A percentile compares a stretch with the other conserved stretches of the same genome.
Evolutionary conservation across 331 rosid species (phyloP).

Genomic region (Quercus phellos): DNA sequence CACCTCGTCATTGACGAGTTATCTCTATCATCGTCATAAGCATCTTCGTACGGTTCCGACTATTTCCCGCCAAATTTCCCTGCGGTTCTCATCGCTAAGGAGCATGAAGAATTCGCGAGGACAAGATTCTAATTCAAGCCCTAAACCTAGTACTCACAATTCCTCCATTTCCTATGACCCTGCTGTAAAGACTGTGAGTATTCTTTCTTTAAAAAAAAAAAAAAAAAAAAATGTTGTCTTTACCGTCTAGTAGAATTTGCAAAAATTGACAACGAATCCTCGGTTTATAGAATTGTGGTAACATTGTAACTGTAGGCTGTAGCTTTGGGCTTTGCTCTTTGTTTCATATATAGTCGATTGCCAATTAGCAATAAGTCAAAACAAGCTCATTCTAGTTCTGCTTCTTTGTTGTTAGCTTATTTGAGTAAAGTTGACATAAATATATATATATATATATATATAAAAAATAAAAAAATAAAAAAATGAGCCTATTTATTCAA

Average conservation of each 20-base stretch:
- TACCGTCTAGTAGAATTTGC: too few species aligned
- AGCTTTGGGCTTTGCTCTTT: background rate
- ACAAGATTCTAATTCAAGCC: background rate
- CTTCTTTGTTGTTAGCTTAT: too few species aligned
- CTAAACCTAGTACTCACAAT: background rate
- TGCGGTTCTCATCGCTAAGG: background rate
- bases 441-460: too few species aligned
- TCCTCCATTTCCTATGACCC: background rate
- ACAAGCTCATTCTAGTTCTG: too few species aligned
- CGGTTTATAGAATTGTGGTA: background rate
- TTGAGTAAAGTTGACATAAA: too few species aligned
- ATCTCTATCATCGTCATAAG: background rate
- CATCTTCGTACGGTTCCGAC: background rate
- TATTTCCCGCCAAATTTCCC: slow-evolving; percentile 1
- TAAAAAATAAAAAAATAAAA: too few species aligned
- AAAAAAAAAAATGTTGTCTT: too few species aligned
- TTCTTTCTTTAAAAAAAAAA: background rate
- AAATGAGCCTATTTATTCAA: too few species aligned
- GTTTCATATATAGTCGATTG: background rate
- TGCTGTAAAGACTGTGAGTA: slow-evolving; percentile 6
- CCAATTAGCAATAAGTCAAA: background rate
- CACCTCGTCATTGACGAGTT: background rate
- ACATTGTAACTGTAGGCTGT: background rate
- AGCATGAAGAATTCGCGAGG: background rate
- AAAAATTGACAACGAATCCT: background rate